Evolutionary conservation across 176 grass and related monocot genomes (phyloP).

Genomic region (Poa annua): DNA sequence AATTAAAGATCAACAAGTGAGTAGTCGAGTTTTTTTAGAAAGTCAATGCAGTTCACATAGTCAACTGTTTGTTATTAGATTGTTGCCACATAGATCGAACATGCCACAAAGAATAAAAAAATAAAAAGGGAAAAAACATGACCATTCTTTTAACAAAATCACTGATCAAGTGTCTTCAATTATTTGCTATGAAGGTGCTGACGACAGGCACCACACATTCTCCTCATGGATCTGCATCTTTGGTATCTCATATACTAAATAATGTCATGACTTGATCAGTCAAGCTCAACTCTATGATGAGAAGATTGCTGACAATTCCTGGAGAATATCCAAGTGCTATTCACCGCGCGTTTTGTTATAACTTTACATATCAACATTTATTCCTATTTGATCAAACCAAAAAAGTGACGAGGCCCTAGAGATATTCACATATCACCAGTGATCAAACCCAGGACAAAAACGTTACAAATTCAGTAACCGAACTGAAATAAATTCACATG

Average conservation of each 20-base stretch:
- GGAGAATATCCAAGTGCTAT: background rate
- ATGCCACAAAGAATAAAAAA: too few species aligned
- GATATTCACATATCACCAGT: slow-evolving; percentile 6
- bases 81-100: too few species aligned
- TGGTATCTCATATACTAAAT: background rate
- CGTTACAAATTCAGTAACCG: slow-evolving; percentile 1
- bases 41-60: slow-evolving; percentile 7
- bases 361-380: background rate
- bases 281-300: background rate
- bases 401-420: background rate
- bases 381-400: slow-evolving; percentile 15
- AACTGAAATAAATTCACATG: background rate
- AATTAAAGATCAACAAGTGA: slow-evolving; percentile 23
- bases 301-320: background rate
- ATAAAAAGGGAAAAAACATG: too few species aligned
- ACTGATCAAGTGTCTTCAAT: too few species aligned
- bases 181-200: too few species aligned
- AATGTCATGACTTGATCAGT: slow-evolving; percentile 4
- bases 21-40: background rate
- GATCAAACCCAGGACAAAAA: slow-evolving; percentile 5
- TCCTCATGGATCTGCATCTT: too few species aligned
- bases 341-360: background rate
- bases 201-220: too few species aligned
- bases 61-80: too few species aligned
- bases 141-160: too few species aligned